Evolutionary conservation across 495 filamentous ascomycete species (phyloP).

Genomic region (Clohesyomyces aquaticus): DNA sequence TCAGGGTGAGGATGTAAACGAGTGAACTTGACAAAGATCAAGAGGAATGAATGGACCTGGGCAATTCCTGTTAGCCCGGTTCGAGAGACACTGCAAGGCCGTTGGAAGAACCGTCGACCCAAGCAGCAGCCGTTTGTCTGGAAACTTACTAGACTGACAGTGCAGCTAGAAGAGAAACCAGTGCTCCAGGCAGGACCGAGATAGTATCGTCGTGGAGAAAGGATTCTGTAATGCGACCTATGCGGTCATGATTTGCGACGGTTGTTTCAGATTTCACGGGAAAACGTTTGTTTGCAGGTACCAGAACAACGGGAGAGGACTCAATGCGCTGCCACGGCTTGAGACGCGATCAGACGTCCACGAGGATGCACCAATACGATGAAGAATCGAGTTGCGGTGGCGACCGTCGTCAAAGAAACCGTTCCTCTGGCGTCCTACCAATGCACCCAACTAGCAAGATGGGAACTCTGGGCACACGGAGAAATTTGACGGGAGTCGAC

Average conservation of each 20-base stretch:
- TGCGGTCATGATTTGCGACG: conserved; percentile 32
- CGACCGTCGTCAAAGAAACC: conserved; percentile 20
- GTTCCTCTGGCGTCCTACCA: conserved; percentile 10
- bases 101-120: conserved; percentile 1
- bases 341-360: conserved; percentile 19
- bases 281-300: conserved; percentile 11
- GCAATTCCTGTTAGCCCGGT: neutral
- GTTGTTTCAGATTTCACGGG: conserved; percentile 13
- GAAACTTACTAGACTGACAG: conserved; percentile 38
- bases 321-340: conserved; percentile 3
- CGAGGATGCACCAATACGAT: conserved; percentile 8
- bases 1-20: conserved; percentile 43
- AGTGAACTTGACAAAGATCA: conserved; percentile 47
- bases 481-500: neutral
- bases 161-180: conserved; percentile 33
- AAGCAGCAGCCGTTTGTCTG: neutral
- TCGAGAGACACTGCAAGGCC: neutral
- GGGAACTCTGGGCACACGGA: neutral
- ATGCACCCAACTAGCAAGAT: conserved; percentile 7
- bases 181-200: conserved; percentile 31
- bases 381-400: conserved; percentile 23
- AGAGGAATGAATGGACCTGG: conserved; percentile 38
- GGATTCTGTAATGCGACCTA: conserved; percentile 18
- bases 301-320: conserved; percentile 11
- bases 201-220: conserved; percentile 2